Base-by-base conservation (phyloP, 106 monocot genomes). In the Apostasia shenzhenica region DNA sequence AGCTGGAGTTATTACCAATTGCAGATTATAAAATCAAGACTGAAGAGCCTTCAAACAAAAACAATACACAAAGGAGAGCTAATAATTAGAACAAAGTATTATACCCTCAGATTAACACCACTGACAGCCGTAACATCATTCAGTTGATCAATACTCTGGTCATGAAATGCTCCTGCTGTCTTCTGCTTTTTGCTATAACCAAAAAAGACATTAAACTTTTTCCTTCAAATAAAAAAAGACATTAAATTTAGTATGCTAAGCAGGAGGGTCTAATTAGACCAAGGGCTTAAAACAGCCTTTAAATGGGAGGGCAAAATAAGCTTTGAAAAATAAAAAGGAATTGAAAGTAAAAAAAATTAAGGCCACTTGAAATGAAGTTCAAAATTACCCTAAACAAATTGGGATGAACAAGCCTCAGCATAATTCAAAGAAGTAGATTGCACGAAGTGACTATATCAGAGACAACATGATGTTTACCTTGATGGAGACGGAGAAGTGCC, bases 101-200 rank as follows among this genome's bases (percentile, higher is more conserved):
- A 59, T 91, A 95, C 95, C 91, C 82, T 91, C 68, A 91, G 61
- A 75, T 95, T 89, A 71, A 95, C 88, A 64, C 91, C 91, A 66
- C 91, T 91, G 57, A 88, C 95, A 79, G 95, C 88, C 61, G 88
- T 95, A 56, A 95, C 91, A 83, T 95, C 94, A 88, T 95, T 95
- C 26, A 95, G 80, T 14, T 95, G 94, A 48, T 95, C 95, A 59
- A 91, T 86, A 74, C 88, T 95, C 72, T 95, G 91, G 67, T 92
- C 88, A 54, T 73, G 84, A 66, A 78, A 84, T 71, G 79, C 70
- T 0, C 85, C 86, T 50, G 88, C 77, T 63, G 84, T 80, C 83
- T 92, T 95, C 76, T 88, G 95, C 72, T 88, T 95, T 81, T 95
- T 95, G 71, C 91, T 95, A 58, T 49, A 55, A 59, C 43, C 38